Evolutionary conservation across 805 yeast species (phyloP), one percentile per base, ranked within the genome.

Genomic region (Candida succiphila): DNA sequence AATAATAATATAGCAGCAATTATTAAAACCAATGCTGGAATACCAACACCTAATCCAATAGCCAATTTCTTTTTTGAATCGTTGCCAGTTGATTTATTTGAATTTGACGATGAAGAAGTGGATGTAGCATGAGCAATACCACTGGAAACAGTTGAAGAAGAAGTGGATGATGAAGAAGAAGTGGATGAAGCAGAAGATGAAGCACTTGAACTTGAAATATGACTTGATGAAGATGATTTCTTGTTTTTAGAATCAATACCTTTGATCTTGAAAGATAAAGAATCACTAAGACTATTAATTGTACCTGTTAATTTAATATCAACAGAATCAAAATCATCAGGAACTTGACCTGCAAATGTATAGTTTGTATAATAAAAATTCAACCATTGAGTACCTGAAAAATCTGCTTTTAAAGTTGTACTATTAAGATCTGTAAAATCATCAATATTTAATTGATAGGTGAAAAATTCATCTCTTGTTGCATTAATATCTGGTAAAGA

Each of bases 1-100:
- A 79, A 59, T 5, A 85, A 32, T 2, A 78, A 22, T 1, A 70
- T 32, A 0, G 61, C 63, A 0, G 73, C 67, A 3, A 75, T 43
- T 7, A 76, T 45, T 0, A 82, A 45, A 2, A 68, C 67, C 3
- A 73, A 58, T 1, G 69, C 50, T 1, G 95, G 95, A 30, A 92
- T 67, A 2, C 80, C 84, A n/a, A 83, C 88, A 35, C 96, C 96
- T 38, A 88, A 69, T 1, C 88, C 95, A 49, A 89, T 82, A 0
- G 95, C 95, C n/a, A 84, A 62, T 3, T 72, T 69, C 42, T 71
- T 78, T 33, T 61, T 65, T 29, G 56, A 58, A 25, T 51, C 34
- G 34, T 39, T 32, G 32, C 35, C 34, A 27, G 34, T 33, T 30
- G 20, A 44, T 32, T 13, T 49, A 34, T 17, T 31, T 14, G 44